Percentiles rank a stretch among this genome's conserved stretches.
Conservation (phyloP, 1,284 basidiomycete genomes). For the Melampsora larici-populina region DNA sequence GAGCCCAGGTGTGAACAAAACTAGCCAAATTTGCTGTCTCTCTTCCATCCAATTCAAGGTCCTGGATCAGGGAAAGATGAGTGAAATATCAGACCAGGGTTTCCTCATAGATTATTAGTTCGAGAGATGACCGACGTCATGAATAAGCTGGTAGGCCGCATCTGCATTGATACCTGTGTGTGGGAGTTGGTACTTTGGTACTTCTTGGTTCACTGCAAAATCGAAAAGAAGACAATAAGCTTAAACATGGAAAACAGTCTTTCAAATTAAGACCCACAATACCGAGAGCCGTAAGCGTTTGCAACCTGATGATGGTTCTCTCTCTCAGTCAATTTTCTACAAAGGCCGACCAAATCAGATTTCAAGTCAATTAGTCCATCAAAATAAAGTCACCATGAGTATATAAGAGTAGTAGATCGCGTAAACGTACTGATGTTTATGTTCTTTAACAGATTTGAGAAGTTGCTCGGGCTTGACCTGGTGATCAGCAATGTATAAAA, state of each 20-base stretch:
- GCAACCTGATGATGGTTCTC: background rate
- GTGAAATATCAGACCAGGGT: background rate
- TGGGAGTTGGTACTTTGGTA: slow-evolving; percentile 56
- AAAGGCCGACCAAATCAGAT: background rate
- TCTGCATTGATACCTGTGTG: slow-evolving; percentile 54
- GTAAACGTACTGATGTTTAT: slow-evolving; percentile 23
- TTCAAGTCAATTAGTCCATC: background rate
- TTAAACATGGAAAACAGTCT: too few relatives aligned
- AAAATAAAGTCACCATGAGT: background rate
- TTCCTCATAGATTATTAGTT: too few relatives aligned
- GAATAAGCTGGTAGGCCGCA: slow-evolving; percentile 65
- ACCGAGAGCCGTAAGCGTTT: background rate
- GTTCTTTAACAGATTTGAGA: slow-evolving; percentile 35
- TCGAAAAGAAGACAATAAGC: too few relatives aligned
- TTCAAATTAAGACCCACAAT: background rate
- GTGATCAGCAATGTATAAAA: slow-evolving; percentile 47
- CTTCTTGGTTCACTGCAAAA: slow-evolving; percentile 48
- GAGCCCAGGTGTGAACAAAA: slow-evolving; percentile 62
- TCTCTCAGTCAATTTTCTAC: background rate
- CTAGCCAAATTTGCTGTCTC: slow-evolving; percentile 71
- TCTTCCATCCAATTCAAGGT: slow-evolving; percentile 64
- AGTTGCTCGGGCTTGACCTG: slow-evolving; percentile 50
- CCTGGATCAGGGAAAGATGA: background rate
- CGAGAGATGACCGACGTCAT: slow-evolving; percentile 58
- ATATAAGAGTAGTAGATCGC: background rate